phyloP scores from a whole-genome alignment of 164 flowering plant genomes.

The Sextonia rubra region DNA sequence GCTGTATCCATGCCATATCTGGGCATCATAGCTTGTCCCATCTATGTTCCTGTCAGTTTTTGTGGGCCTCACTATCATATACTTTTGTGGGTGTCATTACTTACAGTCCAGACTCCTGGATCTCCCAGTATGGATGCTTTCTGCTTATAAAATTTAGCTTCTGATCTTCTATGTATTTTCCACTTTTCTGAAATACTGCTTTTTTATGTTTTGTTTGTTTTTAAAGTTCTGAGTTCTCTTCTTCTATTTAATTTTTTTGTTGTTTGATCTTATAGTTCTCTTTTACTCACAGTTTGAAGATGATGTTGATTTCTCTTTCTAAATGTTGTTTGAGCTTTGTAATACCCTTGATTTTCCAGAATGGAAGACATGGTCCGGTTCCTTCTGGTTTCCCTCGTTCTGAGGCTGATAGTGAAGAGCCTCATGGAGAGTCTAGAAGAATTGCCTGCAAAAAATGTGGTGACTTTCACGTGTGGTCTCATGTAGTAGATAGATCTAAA shows the following conservation, averaged over 20 bases:
- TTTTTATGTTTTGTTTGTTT: neutral
- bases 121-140: neutral
- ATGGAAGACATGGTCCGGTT: constrained; percentile 56
- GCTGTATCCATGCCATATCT: no score
- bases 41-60: no score
- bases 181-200: neutral
- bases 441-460: constrained; percentile 90
- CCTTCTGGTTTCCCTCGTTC: constrained; percentile 46
- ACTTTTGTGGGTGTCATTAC: no score
- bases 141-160: neutral
- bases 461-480: constrained; percentile 68
- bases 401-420: constrained; percentile 52
- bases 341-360: constrained; percentile 32
- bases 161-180: neutral
- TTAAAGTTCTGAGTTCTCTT: no score
- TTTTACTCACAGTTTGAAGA: neutral
- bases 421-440: constrained; percentile 59
- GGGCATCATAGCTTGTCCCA: no score
- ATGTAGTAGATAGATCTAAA: constrained; percentile 62
- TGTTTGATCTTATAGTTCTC: neutral
- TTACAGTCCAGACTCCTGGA: neutral
- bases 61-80: no score
- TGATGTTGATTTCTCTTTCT: neutral
- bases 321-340: neutral
- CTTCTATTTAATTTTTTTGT: neutral